phyloP scores from a whole-genome alignment of 345 rosid genomes.

The Salix dunnii region DNA sequence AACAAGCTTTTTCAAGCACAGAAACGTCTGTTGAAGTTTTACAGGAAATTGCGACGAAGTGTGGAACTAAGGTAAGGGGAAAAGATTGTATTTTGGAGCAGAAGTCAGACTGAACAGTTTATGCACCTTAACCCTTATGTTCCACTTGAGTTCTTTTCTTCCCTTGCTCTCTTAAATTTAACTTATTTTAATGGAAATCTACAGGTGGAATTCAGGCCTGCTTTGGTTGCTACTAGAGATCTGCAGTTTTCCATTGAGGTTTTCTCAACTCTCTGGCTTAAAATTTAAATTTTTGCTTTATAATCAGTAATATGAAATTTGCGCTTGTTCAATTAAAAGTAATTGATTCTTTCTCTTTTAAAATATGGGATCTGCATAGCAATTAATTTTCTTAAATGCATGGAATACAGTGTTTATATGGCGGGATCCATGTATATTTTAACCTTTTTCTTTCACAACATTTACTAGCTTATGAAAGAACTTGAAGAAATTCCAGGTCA shows the following conservation, averaged over 20 bases:
- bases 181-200: conserved; percentile 18
- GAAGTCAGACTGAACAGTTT: background rate
- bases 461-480: background rate
- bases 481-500: background rate
- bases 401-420: background rate
- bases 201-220: conserved; percentile 75
- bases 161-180: conserved; percentile 5
- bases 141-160: background rate
- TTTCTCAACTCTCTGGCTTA: conserved; percentile 1
- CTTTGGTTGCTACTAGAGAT: conserved; percentile 60
- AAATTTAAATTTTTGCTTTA: background rate
- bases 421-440: background rate
- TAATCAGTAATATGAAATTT: background rate
- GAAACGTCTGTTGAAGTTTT: conserved; percentile 59
- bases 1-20: conserved; percentile 47
- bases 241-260: conserved; percentile 90
- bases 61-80: conserved; percentile 73
- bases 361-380: background rate
- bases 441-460: background rate
- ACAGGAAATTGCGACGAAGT: conserved; percentile 74
- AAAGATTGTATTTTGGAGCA: background rate
- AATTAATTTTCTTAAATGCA: background rate
- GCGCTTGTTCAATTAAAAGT: background rate
- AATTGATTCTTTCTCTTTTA: background rate
- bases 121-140: background rate